Conservation (phyloP, 1,139 yeast genomes). For the Yamadazyma aaseri region DNA sequence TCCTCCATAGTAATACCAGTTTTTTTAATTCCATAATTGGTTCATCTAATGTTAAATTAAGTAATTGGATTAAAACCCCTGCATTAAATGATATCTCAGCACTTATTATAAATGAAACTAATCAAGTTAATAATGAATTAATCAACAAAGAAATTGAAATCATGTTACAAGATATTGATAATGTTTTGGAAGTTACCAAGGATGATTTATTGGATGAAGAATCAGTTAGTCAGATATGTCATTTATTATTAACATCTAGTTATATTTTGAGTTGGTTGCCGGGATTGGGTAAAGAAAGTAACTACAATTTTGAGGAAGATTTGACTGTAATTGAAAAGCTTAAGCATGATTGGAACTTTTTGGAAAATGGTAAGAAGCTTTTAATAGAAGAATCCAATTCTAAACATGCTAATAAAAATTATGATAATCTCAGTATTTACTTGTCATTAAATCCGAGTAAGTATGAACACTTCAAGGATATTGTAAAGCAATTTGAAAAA, state of each 20-base stretch:
- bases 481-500: conserved; percentile 43
- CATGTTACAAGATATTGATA: conserved; percentile 27
- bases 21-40: conserved; percentile 33
- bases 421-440: conserved; percentile 26
- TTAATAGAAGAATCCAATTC: conserved; percentile 16
- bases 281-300: conserved; percentile 43
- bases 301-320: conserved; percentile 28
- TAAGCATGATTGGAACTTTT: conserved; percentile 57
- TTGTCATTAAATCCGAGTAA: conserved; percentile 40
- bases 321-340: conserved; percentile 42
- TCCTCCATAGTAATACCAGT: conserved; percentile 28
- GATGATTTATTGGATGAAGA: conserved; percentile 45
- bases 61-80: conserved; percentile 43
- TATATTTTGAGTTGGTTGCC: conserved; percentile 61
- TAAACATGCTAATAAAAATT: conserved; percentile 12
- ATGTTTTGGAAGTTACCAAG: conserved; percentile 32
- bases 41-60: conserved; percentile 19
- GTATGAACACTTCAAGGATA: conserved; percentile 45
- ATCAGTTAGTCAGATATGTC: conserved; percentile 47
- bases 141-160: conserved; percentile 35
- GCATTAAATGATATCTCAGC: conserved; percentile 35
- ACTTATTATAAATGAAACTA: conserved; percentile 20
- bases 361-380: conserved; percentile 39
- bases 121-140: conserved; percentile 13
- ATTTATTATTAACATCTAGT: conserved; percentile 46